Percentiles rank a stretch among this genome's conserved stretches.
phyloP scores from a whole-genome alignment of 176 grass and related monocot species.

The Poa annua region DNA sequence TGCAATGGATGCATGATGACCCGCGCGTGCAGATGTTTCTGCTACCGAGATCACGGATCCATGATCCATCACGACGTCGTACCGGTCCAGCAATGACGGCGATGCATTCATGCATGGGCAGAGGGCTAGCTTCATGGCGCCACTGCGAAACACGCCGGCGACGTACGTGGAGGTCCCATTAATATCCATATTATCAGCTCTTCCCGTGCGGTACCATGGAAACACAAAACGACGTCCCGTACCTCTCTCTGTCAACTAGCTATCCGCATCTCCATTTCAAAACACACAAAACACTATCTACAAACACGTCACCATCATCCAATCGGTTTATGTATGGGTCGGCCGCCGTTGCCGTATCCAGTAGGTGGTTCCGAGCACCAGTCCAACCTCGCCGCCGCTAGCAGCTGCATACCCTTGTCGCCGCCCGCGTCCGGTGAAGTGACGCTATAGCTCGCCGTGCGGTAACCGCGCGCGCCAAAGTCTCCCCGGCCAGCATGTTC shows the following conservation, averaged over 20 bases:
- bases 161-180: not conserved
- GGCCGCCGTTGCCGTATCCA: not conserved
- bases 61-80: not conserved
- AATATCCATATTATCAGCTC: not conserved
- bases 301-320: slow-evolving; percentile 7
- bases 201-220: not conserved
- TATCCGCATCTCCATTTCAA: not conserved
- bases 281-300: not conserved
- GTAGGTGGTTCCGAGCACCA: not conserved
- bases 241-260: not conserved
- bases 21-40: not conserved
- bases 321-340: not conserved
- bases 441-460: not conserved
- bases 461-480: not conserved
- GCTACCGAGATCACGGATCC: not conserved
- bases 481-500: not conserved
- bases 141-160: not conserved
- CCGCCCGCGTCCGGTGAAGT: not conserved
- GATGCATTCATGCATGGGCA: too few species aligned
- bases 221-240: not conserved
- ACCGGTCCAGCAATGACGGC: not conserved
- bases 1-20: slow-evolving; percentile 14
- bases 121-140: too few species aligned
- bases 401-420: not conserved
- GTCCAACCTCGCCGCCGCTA: slow-evolving; percentile 6